Percentiles rank a stretch among this genome's conserved stretches.
Conservation (phyloP, 1,284 basidiomycete species). For the Vanrija sp. region DNA sequence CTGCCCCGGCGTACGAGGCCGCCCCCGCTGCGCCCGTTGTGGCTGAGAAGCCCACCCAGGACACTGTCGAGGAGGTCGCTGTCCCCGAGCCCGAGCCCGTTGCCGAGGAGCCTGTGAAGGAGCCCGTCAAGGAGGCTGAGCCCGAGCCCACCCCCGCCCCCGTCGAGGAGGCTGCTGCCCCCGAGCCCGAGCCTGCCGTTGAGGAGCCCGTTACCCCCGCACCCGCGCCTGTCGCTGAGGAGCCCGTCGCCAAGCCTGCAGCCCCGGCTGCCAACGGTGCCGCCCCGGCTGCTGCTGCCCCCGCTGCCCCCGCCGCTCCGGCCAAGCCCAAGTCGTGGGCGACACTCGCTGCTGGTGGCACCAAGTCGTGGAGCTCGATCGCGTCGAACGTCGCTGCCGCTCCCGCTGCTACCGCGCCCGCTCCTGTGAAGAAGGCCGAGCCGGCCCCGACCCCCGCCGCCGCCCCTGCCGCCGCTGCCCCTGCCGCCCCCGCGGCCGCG, state of each 20-base stretch:
- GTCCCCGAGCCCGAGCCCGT: conserved; percentile 45
- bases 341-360: conserved; percentile 76
- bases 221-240: conserved; percentile 16
- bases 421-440: conserved; percentile 15
- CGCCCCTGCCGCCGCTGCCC: conserved; percentile 17
- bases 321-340: conserved; percentile 78
- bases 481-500: conserved; percentile 23
- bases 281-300: conserved; percentile 45
- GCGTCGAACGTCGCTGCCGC: conserved; percentile 46
- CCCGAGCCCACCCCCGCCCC: conserved; percentile 21
- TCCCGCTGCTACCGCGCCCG: conserved; percentile 51
- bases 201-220: conserved; percentile 8
- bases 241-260: conserved; percentile 25
- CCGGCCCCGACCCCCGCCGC: conserved; percentile 16
- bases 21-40: conserved; percentile 24
- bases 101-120: conserved; percentile 28
- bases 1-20: conserved; percentile 20
- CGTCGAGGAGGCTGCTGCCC: conserved; percentile 28
- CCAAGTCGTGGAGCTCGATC: conserved; percentile 55
- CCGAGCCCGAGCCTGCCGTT: conserved; percentile 14
- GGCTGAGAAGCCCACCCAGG: conserved; percentile 21
- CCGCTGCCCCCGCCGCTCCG: conserved; percentile 55
- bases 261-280: conserved; percentile 12
- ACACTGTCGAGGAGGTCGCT: conserved; percentile 13
- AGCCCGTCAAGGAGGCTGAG: conserved; percentile 37